Conservation (phyloP, 768 basidiomycete species). For the Amanita jacksonii region DNA sequence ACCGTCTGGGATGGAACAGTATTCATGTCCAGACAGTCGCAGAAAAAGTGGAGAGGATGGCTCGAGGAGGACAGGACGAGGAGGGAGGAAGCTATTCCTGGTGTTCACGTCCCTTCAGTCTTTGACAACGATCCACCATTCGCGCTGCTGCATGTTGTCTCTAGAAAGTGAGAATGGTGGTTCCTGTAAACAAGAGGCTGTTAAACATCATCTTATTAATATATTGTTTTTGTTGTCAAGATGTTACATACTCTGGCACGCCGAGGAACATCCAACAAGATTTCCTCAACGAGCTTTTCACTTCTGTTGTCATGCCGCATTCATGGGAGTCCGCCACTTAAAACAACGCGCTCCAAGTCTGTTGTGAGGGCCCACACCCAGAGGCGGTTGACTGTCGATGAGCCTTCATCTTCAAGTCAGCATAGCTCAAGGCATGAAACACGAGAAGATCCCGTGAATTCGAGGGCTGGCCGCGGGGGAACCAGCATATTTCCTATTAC, state of each 20-base stretch:
- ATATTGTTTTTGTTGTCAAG: no score
- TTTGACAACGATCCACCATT: conserved; percentile 1
- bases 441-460: conserved; percentile 28
- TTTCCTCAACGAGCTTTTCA: not conserved
- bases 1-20: conserved; percentile 22
- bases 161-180: not conserved
- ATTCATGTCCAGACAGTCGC: conserved; percentile 12
- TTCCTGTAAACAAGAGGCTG: no score
- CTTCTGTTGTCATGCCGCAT: not conserved
- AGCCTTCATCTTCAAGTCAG: not conserved
- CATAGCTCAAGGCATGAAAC: conserved; percentile 27
- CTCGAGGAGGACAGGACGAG: conserved; percentile 2
- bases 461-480: conserved; percentile 27
- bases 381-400: no score
- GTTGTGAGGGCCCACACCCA: no score
- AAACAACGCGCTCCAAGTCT: no score
- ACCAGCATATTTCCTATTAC: conserved; percentile 26
- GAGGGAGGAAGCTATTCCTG: conserved; percentile 6
- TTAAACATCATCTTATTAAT: no score
- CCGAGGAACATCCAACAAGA: no score
- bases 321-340: no score
- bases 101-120: conserved; percentile 4
- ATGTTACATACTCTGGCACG: no score
- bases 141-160: conserved; percentile 12
- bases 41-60: conserved; percentile 10